Conservation (phyloP, 148 eudicot genomes). For the Cornus suecica region DNA sequence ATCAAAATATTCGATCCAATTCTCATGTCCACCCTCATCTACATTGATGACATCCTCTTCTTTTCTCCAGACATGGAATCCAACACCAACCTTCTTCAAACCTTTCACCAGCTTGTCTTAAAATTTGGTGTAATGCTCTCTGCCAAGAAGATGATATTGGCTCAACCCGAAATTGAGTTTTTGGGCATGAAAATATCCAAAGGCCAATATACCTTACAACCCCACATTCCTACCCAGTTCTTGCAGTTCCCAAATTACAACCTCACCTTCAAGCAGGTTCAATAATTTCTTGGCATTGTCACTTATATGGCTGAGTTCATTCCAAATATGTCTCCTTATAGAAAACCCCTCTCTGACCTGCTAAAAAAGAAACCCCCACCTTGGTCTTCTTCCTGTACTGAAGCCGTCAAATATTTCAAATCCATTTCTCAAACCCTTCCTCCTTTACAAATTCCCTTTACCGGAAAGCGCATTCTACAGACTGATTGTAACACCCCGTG, state of each 20-base stretch:
- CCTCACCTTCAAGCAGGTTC: background rate
- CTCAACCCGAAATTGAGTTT: background rate
- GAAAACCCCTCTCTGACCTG: background rate
- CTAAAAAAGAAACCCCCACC: background rate
- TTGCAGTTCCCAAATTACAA: background rate
- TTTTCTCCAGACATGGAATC: too few relatives aligned
- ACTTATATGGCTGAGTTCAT: too few relatives aligned
- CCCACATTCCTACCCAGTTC: too few relatives aligned
- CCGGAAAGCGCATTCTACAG: background rate
- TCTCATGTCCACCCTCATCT: too few relatives aligned
- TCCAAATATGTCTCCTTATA: background rate
- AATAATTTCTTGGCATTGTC: background rate
- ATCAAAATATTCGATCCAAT: too few relatives aligned
- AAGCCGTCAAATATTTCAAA: background rate
- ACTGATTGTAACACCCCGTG: too few relatives aligned
- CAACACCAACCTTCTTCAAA: too few relatives aligned
- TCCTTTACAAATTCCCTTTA: background rate
- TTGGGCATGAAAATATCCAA: background rate
- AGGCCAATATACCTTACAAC: background rate
- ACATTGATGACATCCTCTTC: too few relatives aligned
- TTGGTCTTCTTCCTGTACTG: background rate
- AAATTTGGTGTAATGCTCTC: background rate
- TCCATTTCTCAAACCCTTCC: too few relatives aligned
- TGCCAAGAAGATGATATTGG: background rate
- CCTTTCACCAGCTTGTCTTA: too few relatives aligned